phyloP scores from a whole-genome alignment of 345 rosid species.

The Carallia brachiata region DNA sequence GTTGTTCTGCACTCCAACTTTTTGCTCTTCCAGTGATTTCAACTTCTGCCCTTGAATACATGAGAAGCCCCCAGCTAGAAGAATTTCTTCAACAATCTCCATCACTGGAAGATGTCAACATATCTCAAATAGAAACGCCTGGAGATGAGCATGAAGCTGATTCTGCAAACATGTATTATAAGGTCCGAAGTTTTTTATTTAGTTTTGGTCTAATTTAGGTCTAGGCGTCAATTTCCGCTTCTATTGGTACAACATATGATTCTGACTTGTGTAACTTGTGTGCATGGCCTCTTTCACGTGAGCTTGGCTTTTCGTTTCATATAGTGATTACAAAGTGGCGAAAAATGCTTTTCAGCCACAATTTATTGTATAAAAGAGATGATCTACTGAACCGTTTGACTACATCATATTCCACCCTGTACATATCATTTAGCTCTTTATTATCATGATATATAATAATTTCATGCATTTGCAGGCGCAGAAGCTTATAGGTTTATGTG shows the following conservation, averaged over 20 bases:
- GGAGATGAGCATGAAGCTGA: slow-evolving; percentile 37
- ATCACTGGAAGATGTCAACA: slow-evolving; percentile 33
- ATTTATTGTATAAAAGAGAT: background rate
- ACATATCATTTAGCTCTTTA: no score
- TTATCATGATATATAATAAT: slow-evolving; percentile 7
- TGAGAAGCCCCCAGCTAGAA: slow-evolving; percentile 63
- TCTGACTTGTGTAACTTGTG: background rate
- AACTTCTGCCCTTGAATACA: slow-evolving; percentile 59
- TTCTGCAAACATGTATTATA: slow-evolving; percentile 56
- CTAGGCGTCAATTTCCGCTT: no score
- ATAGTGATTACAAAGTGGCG: background rate
- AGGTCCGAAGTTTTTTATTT: slow-evolving; percentile 42
- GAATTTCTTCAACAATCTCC: slow-evolving; percentile 60
- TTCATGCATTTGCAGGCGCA: slow-evolving; percentile 57
- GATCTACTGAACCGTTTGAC: no score
- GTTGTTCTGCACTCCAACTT: slow-evolving; percentile 52
- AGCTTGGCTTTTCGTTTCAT: background rate
- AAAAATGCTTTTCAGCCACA: background rate
- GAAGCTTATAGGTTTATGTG: slow-evolving; percentile 74
- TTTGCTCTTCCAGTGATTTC: slow-evolving; percentile 71
- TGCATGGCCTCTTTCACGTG: background rate
- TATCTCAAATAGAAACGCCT: slow-evolving; percentile 35
- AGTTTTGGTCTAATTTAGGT: background rate
- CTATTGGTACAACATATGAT: background rate
- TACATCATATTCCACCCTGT: no score